Base-by-base conservation (phyloP, 495 filamentous ascomycete genomes). In the Lichina pygmaea region DNA sequence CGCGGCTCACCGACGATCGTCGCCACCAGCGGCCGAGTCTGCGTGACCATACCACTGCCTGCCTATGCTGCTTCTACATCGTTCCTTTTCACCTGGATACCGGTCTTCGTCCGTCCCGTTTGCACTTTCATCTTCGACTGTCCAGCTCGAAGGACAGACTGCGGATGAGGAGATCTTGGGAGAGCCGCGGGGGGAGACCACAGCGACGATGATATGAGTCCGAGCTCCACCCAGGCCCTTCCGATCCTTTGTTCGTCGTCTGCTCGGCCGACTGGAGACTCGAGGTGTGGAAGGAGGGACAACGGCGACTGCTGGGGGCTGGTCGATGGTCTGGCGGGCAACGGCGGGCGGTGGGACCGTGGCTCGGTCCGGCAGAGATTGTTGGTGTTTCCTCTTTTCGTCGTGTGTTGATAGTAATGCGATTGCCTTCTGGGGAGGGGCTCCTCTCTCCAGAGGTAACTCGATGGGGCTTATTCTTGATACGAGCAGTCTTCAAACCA, bases 391-490 rank as follows among this genome's bases (percentile, higher is more conserved):
- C 13, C 36, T 39, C 13, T 62, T 68, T 86, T 93, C 81, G 86
- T 94, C 86, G 74, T 66, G 74, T 72, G 64, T 81, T 58, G 66
- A 93, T 73, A 94, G 89, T 78, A 73, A 97, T 94, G 86, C 86
- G 89, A 94, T 94, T 93, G 82, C 81, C 69, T 58, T 56, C 54
- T 49, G 60, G 58, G 7, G 4, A 12, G 31, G 24, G 24, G 24
- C 4, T 32, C 7, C 34, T 39, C 46, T n/a, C 43, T 17, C 45
- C 24, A 16, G 36, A 37, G 72, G 81, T 91, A 86, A 94, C 89
- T 92, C 83, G 84, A 97, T 93, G 89, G 89, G 89, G 89, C 89
- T 93, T 83, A 97, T 93, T 94, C 83, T 93, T 81, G 89, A 81
- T 75, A 79, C 84, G 85, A 93, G 86, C 80, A 76, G 80, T 72